Evolutionary conservation across 2,329 filamentous ascomycete species (phyloP), one percentile per base, ranked within the genome.

Genomic region (Aureobasidium vineae): DNA sequence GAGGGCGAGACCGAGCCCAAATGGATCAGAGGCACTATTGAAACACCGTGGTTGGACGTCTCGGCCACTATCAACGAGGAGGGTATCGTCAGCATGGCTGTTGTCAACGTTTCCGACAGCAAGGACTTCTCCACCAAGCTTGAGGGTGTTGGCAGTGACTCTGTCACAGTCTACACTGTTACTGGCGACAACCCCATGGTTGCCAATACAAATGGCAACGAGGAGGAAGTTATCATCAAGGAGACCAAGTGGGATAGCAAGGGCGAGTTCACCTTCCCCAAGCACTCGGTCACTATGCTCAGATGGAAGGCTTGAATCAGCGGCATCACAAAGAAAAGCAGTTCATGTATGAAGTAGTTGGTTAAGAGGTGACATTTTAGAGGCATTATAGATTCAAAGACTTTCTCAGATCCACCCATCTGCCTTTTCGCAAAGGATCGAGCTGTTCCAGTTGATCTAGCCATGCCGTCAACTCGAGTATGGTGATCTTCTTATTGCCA

Each of bases 351-450:
- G 53, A 63, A 10, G 16, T 33, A 33, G 13, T 40, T n/a, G 43
- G 23, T 15, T 43, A 7, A n/a, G 38, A 33, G 71, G 67, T 80
- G 52, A 80, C 66, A 72, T 76, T 36, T 73, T 69, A 83, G 72
- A 70, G 73, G 77, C 21, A 52, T 72, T 68, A 81, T 57, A 81
- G 67, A 72, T 76, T 73, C 69, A 83, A 72, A 70, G 73, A 77
- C 68, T 76, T 79, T 74, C 87, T 85, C 68, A 92, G 74, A 74
- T 96, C 91, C 21, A 82, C 75, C 92, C 92, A 96, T 70, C 92
- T 83, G 16, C 90, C 89, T 53, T 79, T 84, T 69, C 92, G 85
- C 77, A 93, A 83, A 3, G 89, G 87, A 79, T 97, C 92, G 31
- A 96, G 78, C 70, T 83, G 81, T 73, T 85, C 85, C 72, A 96